phyloP scores from a whole-genome alignment of 331 rosid species.

The Saraca asoca region DNA sequence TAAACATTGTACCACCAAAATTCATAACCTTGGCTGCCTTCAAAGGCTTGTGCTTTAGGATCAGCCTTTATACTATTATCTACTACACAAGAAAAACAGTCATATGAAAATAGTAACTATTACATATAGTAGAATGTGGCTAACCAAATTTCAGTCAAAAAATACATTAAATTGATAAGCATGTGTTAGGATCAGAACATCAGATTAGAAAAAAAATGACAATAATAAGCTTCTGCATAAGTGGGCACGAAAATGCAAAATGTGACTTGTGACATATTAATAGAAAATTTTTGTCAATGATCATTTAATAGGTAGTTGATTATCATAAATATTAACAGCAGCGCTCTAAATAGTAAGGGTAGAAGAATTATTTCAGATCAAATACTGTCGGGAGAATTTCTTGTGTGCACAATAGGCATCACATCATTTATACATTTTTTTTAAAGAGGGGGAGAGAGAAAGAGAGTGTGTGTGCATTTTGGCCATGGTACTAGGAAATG shows the following conservation, averaged over 20 bases:
- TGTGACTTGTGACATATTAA: neutral
- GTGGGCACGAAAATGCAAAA: neutral
- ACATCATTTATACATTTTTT: too few species aligned
- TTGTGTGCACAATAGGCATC: too few species aligned
- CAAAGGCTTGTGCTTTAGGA: slow-evolving; percentile 85
- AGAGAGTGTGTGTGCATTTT: too few species aligned
- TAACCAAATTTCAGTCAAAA: neutral
- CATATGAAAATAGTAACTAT: neutral
- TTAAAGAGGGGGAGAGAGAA: too few species aligned
- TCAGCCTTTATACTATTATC: slow-evolving; percentile 60
- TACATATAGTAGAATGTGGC: neutral
- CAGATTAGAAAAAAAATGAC: neutral
- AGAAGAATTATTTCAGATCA: neutral
- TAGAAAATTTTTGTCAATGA: neutral
- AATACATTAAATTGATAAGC: neutral
- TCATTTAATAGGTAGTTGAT: neutral
- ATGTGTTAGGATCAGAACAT: neutral
- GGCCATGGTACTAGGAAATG: too few species aligned
- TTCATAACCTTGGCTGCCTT: slow-evolving; percentile 93
- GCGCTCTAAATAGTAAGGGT: neutral
- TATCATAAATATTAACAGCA: neutral
- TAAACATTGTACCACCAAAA: slow-evolving; percentile 59
- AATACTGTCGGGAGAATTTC: too few species aligned
- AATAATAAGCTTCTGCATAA: neutral
- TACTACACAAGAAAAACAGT: slow-evolving; percentile 40